These are phyloP conservation scores for Tylopilus balloui DNA, from an alignment of 768 basidiomycete genomes.

Conservation along the genomic window DNA sequence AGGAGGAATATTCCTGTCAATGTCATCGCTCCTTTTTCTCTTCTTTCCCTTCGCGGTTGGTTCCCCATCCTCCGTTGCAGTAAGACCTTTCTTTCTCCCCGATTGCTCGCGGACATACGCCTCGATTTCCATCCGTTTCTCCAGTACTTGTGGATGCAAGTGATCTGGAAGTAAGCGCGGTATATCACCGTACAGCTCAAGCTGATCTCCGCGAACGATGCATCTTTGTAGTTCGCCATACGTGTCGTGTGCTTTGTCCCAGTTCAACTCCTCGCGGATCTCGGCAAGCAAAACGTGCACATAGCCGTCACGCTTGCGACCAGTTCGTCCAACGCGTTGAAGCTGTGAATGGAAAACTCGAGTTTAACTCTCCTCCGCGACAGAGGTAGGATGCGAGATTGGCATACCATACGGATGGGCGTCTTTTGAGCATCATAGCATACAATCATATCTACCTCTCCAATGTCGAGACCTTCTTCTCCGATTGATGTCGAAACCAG, in stretches of 20 bases:
- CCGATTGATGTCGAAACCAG: constrained; percentile 96
- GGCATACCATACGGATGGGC: constrained; percentile 87
- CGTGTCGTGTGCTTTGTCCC: constrained; percentile 79
- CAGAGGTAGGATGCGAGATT: background rate
- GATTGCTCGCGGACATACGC: constrained; percentile 56
- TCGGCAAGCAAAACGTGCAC: constrained; percentile 93
- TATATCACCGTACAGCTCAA: constrained; percentile 93
- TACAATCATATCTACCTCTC: constrained; percentile 92
- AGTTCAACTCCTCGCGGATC: constrained; percentile 85
- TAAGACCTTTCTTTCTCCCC: constrained; percentile 31
- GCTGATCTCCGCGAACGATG: constrained; percentile 78
- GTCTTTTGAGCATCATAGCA: constrained; percentile 98
- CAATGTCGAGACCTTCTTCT: constrained; percentile 97
- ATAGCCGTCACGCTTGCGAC: constrained; percentile 82
- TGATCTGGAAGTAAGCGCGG: constrained; percentile 78
- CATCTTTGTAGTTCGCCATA: constrained; percentile 87
- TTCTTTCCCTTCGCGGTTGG: constrained; percentile 43
- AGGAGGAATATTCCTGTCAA: constrained; percentile 64
- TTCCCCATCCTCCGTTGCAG: constrained; percentile 23
- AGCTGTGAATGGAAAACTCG: constrained; percentile 47
- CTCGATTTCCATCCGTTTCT: constrained; percentile 80
- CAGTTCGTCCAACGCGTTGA: constrained; percentile 93
- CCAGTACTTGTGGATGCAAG: constrained; percentile 69
- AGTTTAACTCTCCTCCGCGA: background rate
- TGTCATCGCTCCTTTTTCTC: constrained; percentile 66